These are phyloP conservation scores for Fusarium austroafricanum DNA, from an alignment of 2,329 filamentous ascomycete genomes.

Conservation along the genomic window DNA sequence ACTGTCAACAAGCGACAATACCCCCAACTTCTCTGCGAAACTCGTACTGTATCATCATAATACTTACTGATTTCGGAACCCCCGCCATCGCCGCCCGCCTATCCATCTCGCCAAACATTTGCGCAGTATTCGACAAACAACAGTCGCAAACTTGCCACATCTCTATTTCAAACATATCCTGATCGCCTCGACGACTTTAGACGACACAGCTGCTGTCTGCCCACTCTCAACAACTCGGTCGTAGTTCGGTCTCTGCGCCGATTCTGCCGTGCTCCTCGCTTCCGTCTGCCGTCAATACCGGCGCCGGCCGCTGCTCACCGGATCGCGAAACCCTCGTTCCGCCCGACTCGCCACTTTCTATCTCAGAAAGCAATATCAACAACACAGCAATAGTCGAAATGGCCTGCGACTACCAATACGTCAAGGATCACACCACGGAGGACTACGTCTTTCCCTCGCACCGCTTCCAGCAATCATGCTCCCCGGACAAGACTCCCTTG, in stretches of 20 bases:
- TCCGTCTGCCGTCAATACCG: conserved; percentile 28
- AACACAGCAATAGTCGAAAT: conserved; percentile 29
- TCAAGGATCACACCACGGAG: conserved; percentile 50
- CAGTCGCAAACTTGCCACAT: conserved; percentile 16
- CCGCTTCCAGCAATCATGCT: conserved; percentile 66
- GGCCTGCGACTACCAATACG: conserved; percentile 50
- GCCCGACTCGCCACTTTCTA: conserved; percentile 17
- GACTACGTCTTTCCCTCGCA: conserved; percentile 71
- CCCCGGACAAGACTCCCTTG: conserved; percentile 69
- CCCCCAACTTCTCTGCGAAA: conserved; percentile 9
- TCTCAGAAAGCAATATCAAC: conserved; percentile 11
- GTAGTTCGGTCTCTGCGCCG: conserved; percentile 31
- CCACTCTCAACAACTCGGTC: conserved; percentile 16
- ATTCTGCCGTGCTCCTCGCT: conserved; percentile 34
- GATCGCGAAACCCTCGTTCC: conserved; percentile 34
- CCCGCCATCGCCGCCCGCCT: conserved; percentile 28
- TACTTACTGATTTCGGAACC: conserved; percentile 25
- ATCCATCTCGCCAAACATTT: conserved; percentile 19
- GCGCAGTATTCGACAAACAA: conserved; percentile 15
- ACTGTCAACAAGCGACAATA: conserved; percentile 11
- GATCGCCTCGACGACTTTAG: neutral
- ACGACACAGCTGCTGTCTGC: neutral
- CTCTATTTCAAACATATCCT: conserved; percentile 5
- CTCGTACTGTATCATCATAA: conserved; percentile 19
- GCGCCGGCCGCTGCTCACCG: conserved; percentile 32